A percentile compares a stretch with the other conserved stretches of the same genome.
Evolutionary conservation across 2,329 filamentous ascomycete species (phyloP).

Genomic region (Pestalotiopsis sp.): DNA sequence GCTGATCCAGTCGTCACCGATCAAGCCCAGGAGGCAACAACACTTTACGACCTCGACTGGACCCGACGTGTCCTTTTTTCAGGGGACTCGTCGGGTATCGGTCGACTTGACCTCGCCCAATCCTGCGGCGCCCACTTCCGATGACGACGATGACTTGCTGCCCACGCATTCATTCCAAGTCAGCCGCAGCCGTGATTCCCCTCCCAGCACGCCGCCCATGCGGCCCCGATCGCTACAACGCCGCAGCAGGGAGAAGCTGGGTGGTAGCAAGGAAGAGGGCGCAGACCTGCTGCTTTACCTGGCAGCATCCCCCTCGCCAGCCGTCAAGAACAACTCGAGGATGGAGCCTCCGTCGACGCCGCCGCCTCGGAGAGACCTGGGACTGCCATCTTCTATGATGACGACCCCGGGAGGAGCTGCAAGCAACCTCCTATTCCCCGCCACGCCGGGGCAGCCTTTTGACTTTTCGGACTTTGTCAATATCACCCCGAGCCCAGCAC

Average conservation of each 20-base stretch:
- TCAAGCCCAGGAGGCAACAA: slow-evolving; percentile 74
- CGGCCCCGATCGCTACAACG: slow-evolving; percentile 51
- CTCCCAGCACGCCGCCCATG: slow-evolving; percentile 80
- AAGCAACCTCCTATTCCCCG: slow-evolving; percentile 60
- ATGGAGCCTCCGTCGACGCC: slow-evolving; percentile 78
- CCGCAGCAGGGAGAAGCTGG: slow-evolving; percentile 50
- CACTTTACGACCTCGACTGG: slow-evolving; percentile 74
- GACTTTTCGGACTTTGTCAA: slow-evolving; percentile 98
- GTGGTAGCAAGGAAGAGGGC: slow-evolving; percentile 73
- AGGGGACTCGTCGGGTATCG: slow-evolving; percentile 68
- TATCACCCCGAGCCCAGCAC: slow-evolving; percentile 92
- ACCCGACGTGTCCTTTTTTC: slow-evolving; percentile 79
- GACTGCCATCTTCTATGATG: slow-evolving; percentile 83
- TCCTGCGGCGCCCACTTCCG: slow-evolving; percentile 62
- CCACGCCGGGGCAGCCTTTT: slow-evolving; percentile 81
- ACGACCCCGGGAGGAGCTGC: slow-evolving; percentile 78
- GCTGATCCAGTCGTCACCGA: slow-evolving; percentile 83
- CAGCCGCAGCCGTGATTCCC: slow-evolving; percentile 72
- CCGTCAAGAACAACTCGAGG: slow-evolving; percentile 58
- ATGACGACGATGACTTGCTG: slow-evolving; percentile 83
- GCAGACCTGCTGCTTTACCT: slow-evolving; percentile 82
- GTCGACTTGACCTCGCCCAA: slow-evolving; percentile 63
- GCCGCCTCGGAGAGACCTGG: slow-evolving; percentile 70
- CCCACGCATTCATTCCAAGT: slow-evolving; percentile 74
- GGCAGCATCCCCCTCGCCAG: slow-evolving; percentile 88